Conservation (phyloP, 805 yeast species). For the Starmerella gropengiesseri region DNA sequence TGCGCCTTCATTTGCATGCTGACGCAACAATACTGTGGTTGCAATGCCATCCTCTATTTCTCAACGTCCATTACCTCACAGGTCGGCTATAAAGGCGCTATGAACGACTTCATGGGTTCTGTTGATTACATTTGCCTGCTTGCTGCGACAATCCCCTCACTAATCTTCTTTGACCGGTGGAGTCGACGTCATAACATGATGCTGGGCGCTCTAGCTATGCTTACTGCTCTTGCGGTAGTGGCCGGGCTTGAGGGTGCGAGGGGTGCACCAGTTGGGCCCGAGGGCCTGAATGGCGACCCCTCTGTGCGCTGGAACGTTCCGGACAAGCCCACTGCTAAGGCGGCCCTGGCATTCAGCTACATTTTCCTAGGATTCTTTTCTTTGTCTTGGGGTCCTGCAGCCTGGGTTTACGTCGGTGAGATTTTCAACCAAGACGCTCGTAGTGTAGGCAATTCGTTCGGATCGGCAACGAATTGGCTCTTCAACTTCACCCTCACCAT, state of each 20-base stretch:
- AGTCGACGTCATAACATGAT: slow-evolving; percentile 65
- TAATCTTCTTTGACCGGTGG: slow-evolving; percentile 60
- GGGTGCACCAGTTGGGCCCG: slow-evolving; percentile 20
- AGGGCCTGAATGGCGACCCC: slow-evolving; percentile 21
- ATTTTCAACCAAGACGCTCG: slow-evolving; percentile 62
- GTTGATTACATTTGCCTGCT: slow-evolving; percentile 53
- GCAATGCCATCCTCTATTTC: slow-evolving; percentile 80
- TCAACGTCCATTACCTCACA: slow-evolving; percentile 63
- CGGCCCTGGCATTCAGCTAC: slow-evolving; percentile 44
- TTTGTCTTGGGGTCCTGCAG: slow-evolving; percentile 77
- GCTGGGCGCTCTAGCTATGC: slow-evolving; percentile 72
- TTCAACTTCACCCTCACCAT: slow-evolving; percentile 67
- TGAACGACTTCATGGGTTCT: slow-evolving; percentile 54
- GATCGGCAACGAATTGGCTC: slow-evolving; percentile 71
- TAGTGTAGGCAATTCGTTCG: slow-evolving; percentile 60
- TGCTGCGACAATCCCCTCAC: slow-evolving; percentile 71
- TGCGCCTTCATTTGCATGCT: slow-evolving; percentile 68
- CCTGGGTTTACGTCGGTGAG: slow-evolving; percentile 58
- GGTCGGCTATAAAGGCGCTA: slow-evolving; percentile 46
- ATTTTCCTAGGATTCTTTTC: slow-evolving; percentile 66
- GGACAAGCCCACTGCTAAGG: slow-evolving; percentile 34
- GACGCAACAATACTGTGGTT: slow-evolving; percentile 82
- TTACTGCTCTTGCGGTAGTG: slow-evolving; percentile 23
- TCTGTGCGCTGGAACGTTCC: slow-evolving; percentile 49
- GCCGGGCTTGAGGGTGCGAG: slow-evolving; percentile 23